These are phyloP conservation scores for Psilocybe subaeruginosa DNA, from an alignment of 768 basidiomycete species.

Conservation along the genomic window DNA sequence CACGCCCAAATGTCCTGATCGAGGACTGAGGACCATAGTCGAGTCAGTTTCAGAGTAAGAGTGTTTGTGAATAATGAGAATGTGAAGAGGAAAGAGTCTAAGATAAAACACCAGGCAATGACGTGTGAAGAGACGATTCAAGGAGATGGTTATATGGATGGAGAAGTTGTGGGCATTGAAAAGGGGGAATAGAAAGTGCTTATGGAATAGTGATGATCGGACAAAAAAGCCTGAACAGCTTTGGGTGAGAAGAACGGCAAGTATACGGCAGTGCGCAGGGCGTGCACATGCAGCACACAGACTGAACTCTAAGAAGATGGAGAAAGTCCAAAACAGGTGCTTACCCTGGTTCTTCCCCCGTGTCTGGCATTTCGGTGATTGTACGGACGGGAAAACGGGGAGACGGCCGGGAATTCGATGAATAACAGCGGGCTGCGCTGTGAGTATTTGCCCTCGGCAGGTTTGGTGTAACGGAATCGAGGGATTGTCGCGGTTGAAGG, in stretches of 20 bases:
- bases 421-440: background rate
- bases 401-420: background rate
- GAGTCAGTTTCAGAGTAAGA: constrained; percentile 3
- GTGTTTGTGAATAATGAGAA: background rate
- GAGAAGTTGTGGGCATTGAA: background rate
- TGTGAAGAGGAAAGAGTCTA: background rate
- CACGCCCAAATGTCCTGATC: constrained; percentile 33
- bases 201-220: background rate
- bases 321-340: background rate
- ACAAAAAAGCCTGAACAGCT: background rate
- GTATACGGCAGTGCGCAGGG: background rate
- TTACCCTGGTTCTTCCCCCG: constrained; percentile 7
- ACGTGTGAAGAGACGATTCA: background rate
- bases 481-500: background rate
- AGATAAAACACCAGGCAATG: too few relatives aligned
- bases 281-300: background rate
- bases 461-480: background rate
- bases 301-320: background rate
- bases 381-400: background rate
- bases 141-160: background rate
- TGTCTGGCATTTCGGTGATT: constrained; percentile 9
- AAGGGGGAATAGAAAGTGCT: background rate
- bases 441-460: background rate
- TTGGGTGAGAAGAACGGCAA: background rate
- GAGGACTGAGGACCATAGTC: constrained; percentile 26